Evolutionary conservation across 2,329 filamentous ascomycete species (phyloP), one percentile per base, ranked within the genome.

Genomic region (Acarospora socialis): DNA sequence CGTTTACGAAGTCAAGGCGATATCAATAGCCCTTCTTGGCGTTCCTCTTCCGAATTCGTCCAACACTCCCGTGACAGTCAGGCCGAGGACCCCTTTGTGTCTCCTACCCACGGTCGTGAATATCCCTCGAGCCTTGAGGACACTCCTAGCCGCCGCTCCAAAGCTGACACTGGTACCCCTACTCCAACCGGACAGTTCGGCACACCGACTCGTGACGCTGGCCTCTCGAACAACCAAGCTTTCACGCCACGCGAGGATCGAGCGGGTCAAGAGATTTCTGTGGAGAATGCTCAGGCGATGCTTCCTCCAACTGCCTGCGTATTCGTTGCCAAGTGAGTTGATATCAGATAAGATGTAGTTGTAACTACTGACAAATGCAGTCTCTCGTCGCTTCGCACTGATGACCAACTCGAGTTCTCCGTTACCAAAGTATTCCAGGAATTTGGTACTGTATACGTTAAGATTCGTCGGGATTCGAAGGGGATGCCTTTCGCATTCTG

Each of bases 401-500:
- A 76, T 39, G 46, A 52, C 6, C 54, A 54, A n/a, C 58, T 77
- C 9, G 59, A 70, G 36, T 52, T 55, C 5, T 66, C 63, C 22
- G 60, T 77, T 3, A 68, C 61, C 3, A 52, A 59, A 5, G 51
- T 56, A 12, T 77, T 78, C 47, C 54, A 57, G 12, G 46, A 55
- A 10, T 76, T 58, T 42, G 73, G 73, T 4, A 58, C 56, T 0
- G 67, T 72, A 15, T 77, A 62, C 39, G 65, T 75, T 39, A 77
- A 77, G 55, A 72, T 78, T 36, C 67, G 70, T 21, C 66, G 73
- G 12, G 72, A 77, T 42, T 39, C 36, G 7, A 32, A 32, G 12
- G 58, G 66, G 22, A 74, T 77, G 67, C 73, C 73, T 0, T 74
- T 71, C 45, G 72, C 71, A 0, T 77, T 77, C 42, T 65, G 63